phyloP scores from a whole-genome alignment of 768 basidiomycete genomes.

The Trametes gibbosa region DNA sequence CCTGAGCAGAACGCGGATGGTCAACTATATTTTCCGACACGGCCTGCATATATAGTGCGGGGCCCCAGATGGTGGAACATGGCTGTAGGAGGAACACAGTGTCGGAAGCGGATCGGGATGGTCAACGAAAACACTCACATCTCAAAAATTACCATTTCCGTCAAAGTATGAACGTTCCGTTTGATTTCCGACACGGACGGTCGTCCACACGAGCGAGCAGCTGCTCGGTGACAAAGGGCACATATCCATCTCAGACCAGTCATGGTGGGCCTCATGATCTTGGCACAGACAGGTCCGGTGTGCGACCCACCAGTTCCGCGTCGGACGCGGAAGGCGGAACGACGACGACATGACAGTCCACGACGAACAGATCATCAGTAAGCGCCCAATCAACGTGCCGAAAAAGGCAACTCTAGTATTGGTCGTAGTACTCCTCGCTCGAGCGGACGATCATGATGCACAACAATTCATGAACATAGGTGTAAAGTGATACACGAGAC shows the following conservation, averaged over 20 bases:
- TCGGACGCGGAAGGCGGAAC: background rate
- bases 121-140: background rate
- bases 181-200: conserved; percentile 4
- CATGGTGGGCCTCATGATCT: background rate
- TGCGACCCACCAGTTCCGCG: background rate
- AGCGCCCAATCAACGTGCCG: background rate
- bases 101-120: conserved; percentile 9
- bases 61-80: background rate
- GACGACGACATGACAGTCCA: background rate
- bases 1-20: background rate
- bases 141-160: background rate
- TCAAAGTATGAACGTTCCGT: background rate
- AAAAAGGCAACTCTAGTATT: background rate
- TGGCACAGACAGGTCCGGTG: background rate
- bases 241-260: background rate
- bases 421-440: background rate
- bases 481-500: too few species aligned
- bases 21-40: background rate
- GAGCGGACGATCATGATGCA: too few species aligned
- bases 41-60: background rate
- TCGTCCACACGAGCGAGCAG: background rate
- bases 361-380: background rate
- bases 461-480: too few species aligned
- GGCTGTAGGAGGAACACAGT: background rate
- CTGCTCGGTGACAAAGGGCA: background rate